phyloP scores from a whole-genome alignment of 495 filamentous ascomycete species.

The Penicillium psychrofluorescens region DNA sequence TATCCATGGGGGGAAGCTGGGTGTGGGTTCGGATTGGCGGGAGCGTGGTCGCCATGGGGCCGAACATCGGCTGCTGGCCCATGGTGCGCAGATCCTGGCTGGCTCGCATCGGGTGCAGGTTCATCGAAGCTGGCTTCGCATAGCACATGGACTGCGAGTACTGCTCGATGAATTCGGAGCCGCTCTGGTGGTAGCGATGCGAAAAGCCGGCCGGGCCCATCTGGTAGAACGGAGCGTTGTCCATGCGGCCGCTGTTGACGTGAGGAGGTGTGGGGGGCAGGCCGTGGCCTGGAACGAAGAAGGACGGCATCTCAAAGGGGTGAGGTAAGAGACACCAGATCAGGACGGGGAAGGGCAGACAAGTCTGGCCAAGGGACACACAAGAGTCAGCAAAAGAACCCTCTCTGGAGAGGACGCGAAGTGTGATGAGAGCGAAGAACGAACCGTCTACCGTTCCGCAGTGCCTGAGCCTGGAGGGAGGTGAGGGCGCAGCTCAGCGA shows the following conservation, averaged over 20 bases:
- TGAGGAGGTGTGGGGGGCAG: constrained; percentile 41
- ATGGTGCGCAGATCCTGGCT: constrained; percentile 26
- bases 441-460: constrained; percentile 43
- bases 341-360: constrained; percentile 22
- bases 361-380: background rate
- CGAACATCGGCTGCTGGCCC: constrained; percentile 33
- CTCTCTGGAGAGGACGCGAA: constrained; percentile 1
- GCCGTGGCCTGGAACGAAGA: constrained; percentile 38
- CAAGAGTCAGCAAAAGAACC: constrained; percentile 6
- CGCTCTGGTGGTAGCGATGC: constrained; percentile 39
- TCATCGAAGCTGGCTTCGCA: constrained; percentile 35
- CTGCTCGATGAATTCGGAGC: constrained; percentile 44
- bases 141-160: constrained; percentile 40
- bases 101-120: constrained; percentile 24
- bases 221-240: constrained; percentile 36
- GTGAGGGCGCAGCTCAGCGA: constrained; percentile 36
- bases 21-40: constrained; percentile 38
- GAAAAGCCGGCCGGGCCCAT: constrained; percentile 35
- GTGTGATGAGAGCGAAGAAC: constrained; percentile 15
- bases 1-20: constrained; percentile 38
- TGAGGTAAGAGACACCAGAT: constrained; percentile 21
- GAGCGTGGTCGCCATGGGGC: constrained; percentile 27
- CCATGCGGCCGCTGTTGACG: constrained; percentile 32
- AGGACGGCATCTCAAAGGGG: constrained; percentile 36
- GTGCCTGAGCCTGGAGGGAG: constrained; percentile 31